Evolutionary conservation across 2,329 filamentous ascomycete species (phyloP).

Genomic region (Tolypocladium cylindrosporum): DNA sequence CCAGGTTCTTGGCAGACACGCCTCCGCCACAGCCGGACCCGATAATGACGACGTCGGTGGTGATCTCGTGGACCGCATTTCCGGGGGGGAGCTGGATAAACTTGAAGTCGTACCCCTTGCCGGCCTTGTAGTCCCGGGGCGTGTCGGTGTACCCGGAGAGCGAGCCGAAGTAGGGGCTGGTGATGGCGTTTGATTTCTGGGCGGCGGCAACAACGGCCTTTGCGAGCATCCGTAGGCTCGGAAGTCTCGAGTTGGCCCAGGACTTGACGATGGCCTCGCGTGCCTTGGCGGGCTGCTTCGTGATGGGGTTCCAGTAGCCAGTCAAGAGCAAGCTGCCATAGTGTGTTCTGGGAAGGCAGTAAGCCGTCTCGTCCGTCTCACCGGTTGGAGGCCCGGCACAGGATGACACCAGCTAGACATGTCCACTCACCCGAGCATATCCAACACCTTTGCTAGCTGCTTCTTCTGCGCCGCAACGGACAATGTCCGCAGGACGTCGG

Average conservation of each 20-base stretch:
- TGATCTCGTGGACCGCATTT: constrained; percentile 44
- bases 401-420: not conserved
- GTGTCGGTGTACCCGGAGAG: constrained; percentile 49
- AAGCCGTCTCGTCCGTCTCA: not conserved
- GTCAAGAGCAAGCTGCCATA: constrained; percentile 56
- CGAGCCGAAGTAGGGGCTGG: constrained; percentile 42
- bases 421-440: constrained; percentile 32
- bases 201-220: constrained; percentile 45
- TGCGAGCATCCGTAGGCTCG: constrained; percentile 42
- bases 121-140: constrained; percentile 39
- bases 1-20: constrained; percentile 70
- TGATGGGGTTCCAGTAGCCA: constrained; percentile 53
- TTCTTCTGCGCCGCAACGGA: constrained; percentile 23
- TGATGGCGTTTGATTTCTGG: constrained; percentile 44
- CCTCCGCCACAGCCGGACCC: constrained; percentile 81
- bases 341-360: constrained; percentile 38
- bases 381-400: not conserved
- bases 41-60: constrained; percentile 76
- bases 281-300: constrained; percentile 47
- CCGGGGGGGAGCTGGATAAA: constrained; percentile 48
- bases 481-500: constrained; percentile 34
- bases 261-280: constrained; percentile 52
- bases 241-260: constrained; percentile 51
- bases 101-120: constrained; percentile 42
- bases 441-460: constrained; percentile 28